Conservation (phyloP, 768 basidiomycete species). For the Leccinum subgranulosum region DNA sequence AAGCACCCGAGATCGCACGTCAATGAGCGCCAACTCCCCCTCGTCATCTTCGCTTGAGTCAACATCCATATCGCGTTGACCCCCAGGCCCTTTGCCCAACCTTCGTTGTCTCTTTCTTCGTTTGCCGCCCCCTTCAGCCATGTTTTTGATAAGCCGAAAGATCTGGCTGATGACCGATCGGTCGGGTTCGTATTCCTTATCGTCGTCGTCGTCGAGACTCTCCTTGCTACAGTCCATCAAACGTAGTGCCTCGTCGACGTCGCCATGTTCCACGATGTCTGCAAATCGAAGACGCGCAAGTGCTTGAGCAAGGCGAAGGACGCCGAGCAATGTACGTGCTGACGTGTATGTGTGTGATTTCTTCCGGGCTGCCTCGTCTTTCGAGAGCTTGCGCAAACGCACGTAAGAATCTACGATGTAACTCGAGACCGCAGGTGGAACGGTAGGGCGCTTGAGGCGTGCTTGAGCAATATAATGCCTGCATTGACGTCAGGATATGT, state of each 20-base stretch:
- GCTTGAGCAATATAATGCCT: conserved; percentile 96
- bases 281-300: conserved; percentile 89
- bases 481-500: conserved; percentile 4
- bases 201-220: conserved; percentile 78
- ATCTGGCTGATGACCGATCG: conserved; percentile 80
- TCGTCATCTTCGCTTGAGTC: conserved; percentile 68
- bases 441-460: conserved; percentile 83
- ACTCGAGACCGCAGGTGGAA: conserved; percentile 82
- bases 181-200: conserved; percentile 67
- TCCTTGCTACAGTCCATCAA: conserved; percentile 97
- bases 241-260: conserved; percentile 95
- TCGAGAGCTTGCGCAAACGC: conserved; percentile 87
- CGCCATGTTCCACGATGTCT: conserved; percentile 72
- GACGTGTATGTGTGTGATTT: conserved; percentile 95
- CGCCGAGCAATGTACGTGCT: conserved; percentile 90
- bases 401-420: conserved; percentile 97
- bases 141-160: conserved; percentile 86
- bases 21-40: conserved; percentile 76
- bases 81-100: conserved; percentile 65
- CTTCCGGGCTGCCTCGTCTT: conserved; percentile 85
- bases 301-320: conserved; percentile 92
- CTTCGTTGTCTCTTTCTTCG: conserved; percentile 45
- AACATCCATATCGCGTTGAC: conserved; percentile 67
- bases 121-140: conserved; percentile 52
- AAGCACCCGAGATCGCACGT: conserved; percentile 82